Percentiles rank a stretch among this genome's conserved stretches.
Evolutionary conservation across 2,329 filamentous ascomycete species (phyloP).

Genomic region (Alternaria arbusti): DNA sequence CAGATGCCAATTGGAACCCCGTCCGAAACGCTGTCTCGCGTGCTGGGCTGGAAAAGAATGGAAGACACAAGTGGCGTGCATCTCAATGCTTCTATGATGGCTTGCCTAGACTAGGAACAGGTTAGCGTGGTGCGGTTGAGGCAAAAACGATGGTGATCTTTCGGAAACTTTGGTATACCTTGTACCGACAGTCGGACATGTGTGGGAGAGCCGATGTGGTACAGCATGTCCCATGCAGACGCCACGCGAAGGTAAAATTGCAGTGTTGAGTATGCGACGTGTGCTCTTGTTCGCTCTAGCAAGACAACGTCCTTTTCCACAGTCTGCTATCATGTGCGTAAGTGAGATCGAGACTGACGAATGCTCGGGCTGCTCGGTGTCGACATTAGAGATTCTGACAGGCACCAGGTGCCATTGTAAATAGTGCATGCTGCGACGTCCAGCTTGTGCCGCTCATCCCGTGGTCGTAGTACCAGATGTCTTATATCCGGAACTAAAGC

Average conservation of each 20-base stretch:
- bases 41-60: neutral
- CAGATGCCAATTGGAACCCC: neutral
- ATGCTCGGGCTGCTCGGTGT: neutral
- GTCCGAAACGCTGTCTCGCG: neutral
- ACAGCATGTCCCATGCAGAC: neutral
- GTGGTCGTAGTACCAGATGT: neutral
- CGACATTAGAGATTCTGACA: neutral
- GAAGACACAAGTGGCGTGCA: conserved; percentile 1
- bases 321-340: neutral
- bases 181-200: conserved; percentile 4
- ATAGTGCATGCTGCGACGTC: neutral
- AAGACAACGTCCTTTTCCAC: neutral
- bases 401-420: neutral
- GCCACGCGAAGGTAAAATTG: neutral
- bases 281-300: neutral
- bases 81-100: neutral
- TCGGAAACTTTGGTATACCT: conserved; percentile 6
- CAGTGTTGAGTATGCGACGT: neutral
- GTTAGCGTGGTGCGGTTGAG: conserved; percentile 1
- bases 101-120: conserved; percentile 7
- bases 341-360: neutral
- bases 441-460: neutral
- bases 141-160: conserved; percentile 2
- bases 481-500: neutral
- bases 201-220: conserved; percentile 11